phyloP scores from a whole-genome alignment of 2,329 filamentous ascomycete genomes.

The Diaporthe citriasiana region DNA sequence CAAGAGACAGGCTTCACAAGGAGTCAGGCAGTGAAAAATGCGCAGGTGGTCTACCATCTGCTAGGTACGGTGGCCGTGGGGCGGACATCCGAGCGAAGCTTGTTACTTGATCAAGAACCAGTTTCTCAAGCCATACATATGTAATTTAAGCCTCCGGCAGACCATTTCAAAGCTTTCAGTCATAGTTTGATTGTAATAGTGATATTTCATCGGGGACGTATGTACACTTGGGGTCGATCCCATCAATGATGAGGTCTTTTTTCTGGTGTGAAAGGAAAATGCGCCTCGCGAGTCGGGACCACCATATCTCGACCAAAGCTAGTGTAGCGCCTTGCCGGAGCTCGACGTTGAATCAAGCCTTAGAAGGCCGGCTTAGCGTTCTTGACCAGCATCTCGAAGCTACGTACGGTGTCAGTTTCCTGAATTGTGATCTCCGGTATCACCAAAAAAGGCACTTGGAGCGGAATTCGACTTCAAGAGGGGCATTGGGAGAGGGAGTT shows the following conservation, averaged over 20 bases:
- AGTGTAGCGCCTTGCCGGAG: background rate
- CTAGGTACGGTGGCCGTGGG: too few relatives aligned
- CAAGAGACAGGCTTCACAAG: too few relatives aligned
- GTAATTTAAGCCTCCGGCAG: background rate
- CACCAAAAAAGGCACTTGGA: background rate
- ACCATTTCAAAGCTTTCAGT: background rate
- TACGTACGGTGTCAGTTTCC: background rate
- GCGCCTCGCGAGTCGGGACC: constrained; percentile 14
- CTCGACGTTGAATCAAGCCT: background rate
- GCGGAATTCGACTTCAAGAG: background rate
- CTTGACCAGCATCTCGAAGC: constrained; percentile 67
- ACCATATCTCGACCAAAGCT: constrained; percentile 20
- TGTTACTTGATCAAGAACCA: background rate
- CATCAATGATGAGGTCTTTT: background rate
- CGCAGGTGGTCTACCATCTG: too few relatives aligned
- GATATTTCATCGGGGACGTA: constrained; percentile 7
- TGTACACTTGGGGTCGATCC: background rate
- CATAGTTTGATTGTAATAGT: background rate
- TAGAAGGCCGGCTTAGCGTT: constrained; percentile 69
- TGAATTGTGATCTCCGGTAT: too few relatives aligned
- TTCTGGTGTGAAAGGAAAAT: constrained; percentile 21
- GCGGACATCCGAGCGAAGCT: too few relatives aligned
- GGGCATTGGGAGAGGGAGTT: background rate
- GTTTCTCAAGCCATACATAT: background rate
- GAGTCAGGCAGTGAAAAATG: too few relatives aligned